Conservation (phyloP, 1,284 basidiomycete species). For the Taiwanofungus camphoratus region DNA sequence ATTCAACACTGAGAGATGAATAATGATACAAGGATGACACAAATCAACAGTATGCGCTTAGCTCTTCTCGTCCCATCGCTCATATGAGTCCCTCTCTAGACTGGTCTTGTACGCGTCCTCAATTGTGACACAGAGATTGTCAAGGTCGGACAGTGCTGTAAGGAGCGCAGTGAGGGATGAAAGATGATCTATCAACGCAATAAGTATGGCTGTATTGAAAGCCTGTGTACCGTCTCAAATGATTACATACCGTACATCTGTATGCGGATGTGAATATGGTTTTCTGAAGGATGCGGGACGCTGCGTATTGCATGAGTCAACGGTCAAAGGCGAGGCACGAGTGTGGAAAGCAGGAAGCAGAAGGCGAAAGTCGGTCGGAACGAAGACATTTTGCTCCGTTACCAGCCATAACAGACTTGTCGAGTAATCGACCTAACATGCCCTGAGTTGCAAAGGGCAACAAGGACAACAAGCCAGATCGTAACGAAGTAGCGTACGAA, state of each 20-base stretch:
- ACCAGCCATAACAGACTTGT: no score
- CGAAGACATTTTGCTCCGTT: no score
- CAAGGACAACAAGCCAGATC: no score
- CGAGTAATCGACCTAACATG: no score
- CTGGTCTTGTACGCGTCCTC: slow-evolving; percentile 61
- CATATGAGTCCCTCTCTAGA: slow-evolving; percentile 47
- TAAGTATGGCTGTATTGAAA: neutral
- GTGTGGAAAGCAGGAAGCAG: no score
- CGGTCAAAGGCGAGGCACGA: no score
- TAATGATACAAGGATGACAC: neutral
- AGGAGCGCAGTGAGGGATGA: slow-evolving; percentile 78
- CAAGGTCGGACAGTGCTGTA: slow-evolving; percentile 69
- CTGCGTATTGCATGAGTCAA: slow-evolving; percentile 34
- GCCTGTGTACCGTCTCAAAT: slow-evolving; percentile 3
- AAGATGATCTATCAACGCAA: slow-evolving; percentile 58
- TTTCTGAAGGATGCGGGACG: slow-evolving; percentile 94
- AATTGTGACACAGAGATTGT: slow-evolving; percentile 65
- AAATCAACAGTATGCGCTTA: slow-evolving; percentile 25
- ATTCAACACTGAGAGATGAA: no score
- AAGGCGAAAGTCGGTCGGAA: no score
- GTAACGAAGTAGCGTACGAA: no score
- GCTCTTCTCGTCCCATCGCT: slow-evolving; percentile 64
- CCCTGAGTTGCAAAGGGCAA: no score
- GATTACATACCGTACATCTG: slow-evolving; percentile 92
- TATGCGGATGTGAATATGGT: slow-evolving; percentile 91